Conservation (phyloP, 202 grass and related monocot species). For the Eragrostis tef region DNA sequence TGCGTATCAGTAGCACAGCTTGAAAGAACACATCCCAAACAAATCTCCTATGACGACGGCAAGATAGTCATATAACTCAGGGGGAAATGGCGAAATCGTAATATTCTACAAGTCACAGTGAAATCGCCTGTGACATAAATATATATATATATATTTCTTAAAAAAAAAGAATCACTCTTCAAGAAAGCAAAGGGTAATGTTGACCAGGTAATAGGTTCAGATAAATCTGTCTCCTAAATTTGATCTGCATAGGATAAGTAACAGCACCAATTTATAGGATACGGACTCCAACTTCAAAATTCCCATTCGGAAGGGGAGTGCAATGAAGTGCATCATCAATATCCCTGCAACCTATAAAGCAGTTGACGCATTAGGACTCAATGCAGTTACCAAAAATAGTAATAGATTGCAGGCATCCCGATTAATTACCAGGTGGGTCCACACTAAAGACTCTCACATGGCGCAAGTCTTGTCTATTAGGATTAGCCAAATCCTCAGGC, state of each 20-base stretch:
- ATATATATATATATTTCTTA: neutral
- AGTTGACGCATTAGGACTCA: conserved; percentile 36
- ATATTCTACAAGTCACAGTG: too few relatives aligned
- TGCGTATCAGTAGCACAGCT: conserved; percentile 23
- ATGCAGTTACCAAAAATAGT: conserved; percentile 36
- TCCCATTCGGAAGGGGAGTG: conserved; percentile 87
- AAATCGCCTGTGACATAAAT: too few relatives aligned
- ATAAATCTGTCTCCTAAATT: conserved; percentile 25
- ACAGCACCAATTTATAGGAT: conserved; percentile 56
- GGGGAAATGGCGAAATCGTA: neutral
- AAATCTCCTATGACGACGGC: neutral
- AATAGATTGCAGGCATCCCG: conserved; percentile 22
- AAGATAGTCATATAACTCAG: neutral
- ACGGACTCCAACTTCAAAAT: conserved; percentile 99
- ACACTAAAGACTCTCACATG: conserved; percentile 93
- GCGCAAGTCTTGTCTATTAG: conserved; percentile 79
- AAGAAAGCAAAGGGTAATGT: neutral
- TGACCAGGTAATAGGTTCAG: conserved; percentile 18
- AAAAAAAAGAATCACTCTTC: neutral
- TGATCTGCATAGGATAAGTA: conserved; percentile 27
- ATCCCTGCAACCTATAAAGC: conserved; percentile 88
- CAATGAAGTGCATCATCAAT: conserved; percentile 99
- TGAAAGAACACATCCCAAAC: neutral
- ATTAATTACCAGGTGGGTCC: conserved; percentile 86
- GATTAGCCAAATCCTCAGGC: conserved; percentile 80